A percentile compares a stretch with the other conserved stretches of the same genome.
These are phyloP conservation scores for Calvatia gigantea DNA, from an alignment of 768 basidiomycete species.

Conservation along the genomic window DNA sequence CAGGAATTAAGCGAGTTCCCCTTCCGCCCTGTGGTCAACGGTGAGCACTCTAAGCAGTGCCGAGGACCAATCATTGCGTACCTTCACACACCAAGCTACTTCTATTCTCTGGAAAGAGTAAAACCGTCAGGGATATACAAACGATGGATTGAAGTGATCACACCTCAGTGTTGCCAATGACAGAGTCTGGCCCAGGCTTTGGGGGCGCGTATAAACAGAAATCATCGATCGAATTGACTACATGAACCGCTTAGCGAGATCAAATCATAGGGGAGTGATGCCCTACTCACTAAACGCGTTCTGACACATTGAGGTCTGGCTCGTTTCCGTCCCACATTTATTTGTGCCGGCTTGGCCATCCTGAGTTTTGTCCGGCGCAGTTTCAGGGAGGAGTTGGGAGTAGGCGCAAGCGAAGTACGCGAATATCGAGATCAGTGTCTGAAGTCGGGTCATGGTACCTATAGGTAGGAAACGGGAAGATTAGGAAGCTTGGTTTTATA, in stretches of 20 bases:
- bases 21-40: conserved; percentile 41
- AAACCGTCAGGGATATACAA: conserved; percentile 9
- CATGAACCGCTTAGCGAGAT: not conserved
- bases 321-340: conserved; percentile 53
- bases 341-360: conserved; percentile 63
- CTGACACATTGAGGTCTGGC: conserved; percentile 63
- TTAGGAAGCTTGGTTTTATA: not conserved
- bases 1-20: conserved; percentile 67
- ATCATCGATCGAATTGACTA: conserved; percentile 58
- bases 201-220: conserved; percentile 45
- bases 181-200: conserved; percentile 43
- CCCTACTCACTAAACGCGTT: conserved; percentile 50
- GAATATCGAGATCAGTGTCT: not conserved
- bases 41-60: not conserved
- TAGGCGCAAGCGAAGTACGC: conserved; percentile 5
- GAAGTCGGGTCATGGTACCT: not conserved
- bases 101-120: conserved; percentile 31
- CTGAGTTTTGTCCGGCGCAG: conserved; percentile 44
- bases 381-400: conserved; percentile 34
- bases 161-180: conserved; percentile 63
- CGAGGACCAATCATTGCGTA: conserved; percentile 1
- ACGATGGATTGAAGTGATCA: not conserved
- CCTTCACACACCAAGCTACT: conserved; percentile 42
- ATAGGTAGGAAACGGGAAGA: not conserved
- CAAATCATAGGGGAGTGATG: conserved; percentile 1